phyloP scores from a whole-genome alignment of 2,329 filamentous ascomycete species.

The Phaeosphaeria sp. region DNA sequence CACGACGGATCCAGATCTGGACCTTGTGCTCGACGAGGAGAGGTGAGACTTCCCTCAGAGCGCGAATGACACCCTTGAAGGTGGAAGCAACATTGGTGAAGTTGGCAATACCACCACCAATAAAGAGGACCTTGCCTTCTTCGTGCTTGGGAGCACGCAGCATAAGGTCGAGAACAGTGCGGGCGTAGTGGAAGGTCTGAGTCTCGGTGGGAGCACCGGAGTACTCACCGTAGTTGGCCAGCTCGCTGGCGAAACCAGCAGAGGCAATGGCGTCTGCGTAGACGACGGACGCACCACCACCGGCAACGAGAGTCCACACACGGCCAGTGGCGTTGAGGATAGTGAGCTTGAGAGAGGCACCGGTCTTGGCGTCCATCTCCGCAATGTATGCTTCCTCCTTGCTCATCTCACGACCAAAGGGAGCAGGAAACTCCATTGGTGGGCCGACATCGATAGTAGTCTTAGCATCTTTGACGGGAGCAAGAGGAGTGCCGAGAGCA shows the following conservation, averaged over 20 bases:
- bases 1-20: conserved; percentile 91
- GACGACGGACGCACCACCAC: conserved; percentile 98
- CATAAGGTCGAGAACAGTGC: conserved; percentile 96
- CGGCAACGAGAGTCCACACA: conserved; percentile 97
- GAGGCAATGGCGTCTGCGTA: conserved; percentile 99
- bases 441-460: conserved; percentile 95
- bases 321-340: conserved; percentile 90
- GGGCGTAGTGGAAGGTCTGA: conserved; percentile 98
- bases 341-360: conserved; percentile 97
- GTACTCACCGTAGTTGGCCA: conserved; percentile 99
- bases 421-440: conserved; percentile 98
- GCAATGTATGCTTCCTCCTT: conserved; percentile 99
- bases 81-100: conserved; percentile 99
- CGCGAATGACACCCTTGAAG: conserved; percentile 99
- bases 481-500: conserved; percentile 80
- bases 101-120: conserved; percentile 99
- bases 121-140: conserved; percentile 98
- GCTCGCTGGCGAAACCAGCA: conserved; percentile 90
- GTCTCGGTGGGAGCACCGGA: conserved; percentile 98
- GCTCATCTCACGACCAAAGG: conserved; percentile 96
- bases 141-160: conserved; percentile 83
- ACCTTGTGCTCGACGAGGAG: conserved; percentile 94
- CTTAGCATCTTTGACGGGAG: conserved; percentile 69
- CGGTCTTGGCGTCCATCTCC: conserved; percentile 98
- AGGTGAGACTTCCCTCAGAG: conserved; percentile 86